Percentiles rank a stretch among this genome's conserved stretches.
Evolutionary conservation across 2,329 filamentous ascomycete genomes (phyloP).

Genomic region (Ophiocordyceps polyrhachis-furcata): DNA sequence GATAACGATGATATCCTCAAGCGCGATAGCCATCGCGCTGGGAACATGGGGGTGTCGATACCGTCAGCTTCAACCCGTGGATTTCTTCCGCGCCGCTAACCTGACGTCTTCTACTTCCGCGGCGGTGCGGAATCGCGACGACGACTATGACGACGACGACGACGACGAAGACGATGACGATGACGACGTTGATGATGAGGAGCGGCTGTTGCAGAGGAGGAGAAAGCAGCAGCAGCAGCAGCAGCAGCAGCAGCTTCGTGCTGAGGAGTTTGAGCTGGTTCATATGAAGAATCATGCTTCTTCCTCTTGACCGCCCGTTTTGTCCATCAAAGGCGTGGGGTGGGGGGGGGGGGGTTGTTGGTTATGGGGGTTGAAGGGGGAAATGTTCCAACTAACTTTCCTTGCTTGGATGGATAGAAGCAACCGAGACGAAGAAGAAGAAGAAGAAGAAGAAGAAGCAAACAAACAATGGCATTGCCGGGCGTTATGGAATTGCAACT

Average conservation of each 20-base stretch:
- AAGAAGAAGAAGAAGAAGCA: too few species aligned
- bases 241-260: constrained; percentile 7
- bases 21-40: constrained; percentile 31
- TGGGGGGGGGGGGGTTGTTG: background rate
- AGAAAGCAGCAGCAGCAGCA: too few species aligned
- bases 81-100: too few species aligned
- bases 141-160: background rate
- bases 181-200: background rate
- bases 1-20: constrained; percentile 34
- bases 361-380: background rate
- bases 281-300: constrained; percentile 20
- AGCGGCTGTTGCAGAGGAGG: background rate
- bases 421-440: too few species aligned
- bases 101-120: background rate
- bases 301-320: too few species aligned
- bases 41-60: constrained; percentile 87
- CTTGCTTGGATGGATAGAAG: too few species aligned
- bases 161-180: background rate
- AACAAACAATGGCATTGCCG: constrained; percentile 12
- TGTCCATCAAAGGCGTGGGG: too few species aligned
- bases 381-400: background rate
- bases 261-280: constrained; percentile 49
- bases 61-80: constrained; percentile 62
- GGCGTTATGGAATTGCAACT: constrained; percentile 9
- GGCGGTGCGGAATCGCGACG: background rate